Percentiles rank a stretch among this genome's conserved stretches.
Conservation (phyloP, 345 rosid species). For the Brassica nigra region DNA sequence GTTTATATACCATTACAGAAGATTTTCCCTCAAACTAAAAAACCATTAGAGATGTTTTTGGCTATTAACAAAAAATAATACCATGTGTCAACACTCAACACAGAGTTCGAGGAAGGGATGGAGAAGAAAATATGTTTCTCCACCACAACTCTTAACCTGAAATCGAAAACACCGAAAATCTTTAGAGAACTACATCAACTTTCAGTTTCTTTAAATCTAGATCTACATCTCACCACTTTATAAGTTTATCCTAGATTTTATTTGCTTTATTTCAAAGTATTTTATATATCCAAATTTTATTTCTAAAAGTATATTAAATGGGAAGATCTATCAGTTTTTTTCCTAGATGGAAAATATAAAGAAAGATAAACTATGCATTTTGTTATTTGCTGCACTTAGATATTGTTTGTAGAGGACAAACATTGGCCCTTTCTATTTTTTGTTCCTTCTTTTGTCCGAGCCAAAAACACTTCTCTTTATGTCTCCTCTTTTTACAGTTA, state of each 20-base stretch:
- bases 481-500: slow-evolving; percentile 29
- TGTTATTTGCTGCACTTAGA: slow-evolving; percentile 24
- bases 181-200: background rate
- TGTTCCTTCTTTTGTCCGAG: slow-evolving; percentile 35
- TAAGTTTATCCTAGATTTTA: background rate
- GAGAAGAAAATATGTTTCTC: too few relatives aligned
- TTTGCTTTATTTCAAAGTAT: background rate
- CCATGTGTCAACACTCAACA: too few relatives aligned
- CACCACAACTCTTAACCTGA: too few relatives aligned
- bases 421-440: slow-evolving; percentile 42
- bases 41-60: too few relatives aligned
- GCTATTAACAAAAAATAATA: background rate
- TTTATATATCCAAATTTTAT: background rate
- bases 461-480: slow-evolving; percentile 33
- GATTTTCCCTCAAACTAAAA: too few relatives aligned
- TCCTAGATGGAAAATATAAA: slow-evolving; percentile 18
- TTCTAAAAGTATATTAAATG: background rate
- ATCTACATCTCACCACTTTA: background rate
- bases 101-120: too few relatives aligned
- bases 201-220: background rate
- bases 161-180: background rate
- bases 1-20: too few relatives aligned
- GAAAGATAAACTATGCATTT: slow-evolving; percentile 21
- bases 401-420: slow-evolving; percentile 35
- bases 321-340: background rate